Evolutionary conservation across 2,329 filamentous ascomycete species (phyloP).

Genomic region (Cladosporium phlei): DNA sequence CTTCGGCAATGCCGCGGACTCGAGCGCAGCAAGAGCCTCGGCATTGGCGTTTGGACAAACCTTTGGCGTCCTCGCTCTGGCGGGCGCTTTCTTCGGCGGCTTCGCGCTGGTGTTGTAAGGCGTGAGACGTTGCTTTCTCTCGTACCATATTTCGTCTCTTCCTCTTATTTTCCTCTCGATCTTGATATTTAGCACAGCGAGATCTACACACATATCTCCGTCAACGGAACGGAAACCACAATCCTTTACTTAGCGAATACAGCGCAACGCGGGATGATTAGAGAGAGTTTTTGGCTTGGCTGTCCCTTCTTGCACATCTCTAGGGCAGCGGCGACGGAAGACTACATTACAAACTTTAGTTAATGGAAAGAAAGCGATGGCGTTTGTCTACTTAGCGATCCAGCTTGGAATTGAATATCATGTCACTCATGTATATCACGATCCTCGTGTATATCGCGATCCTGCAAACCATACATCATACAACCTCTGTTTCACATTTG

Average conservation of each 20-base stretch:
- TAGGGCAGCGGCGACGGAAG: neutral
- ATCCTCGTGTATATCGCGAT: neutral
- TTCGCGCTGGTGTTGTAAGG: slow-evolving; percentile 44
- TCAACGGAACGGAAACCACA: slow-evolving; percentile 6
- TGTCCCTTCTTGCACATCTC: slow-evolving; percentile 1
- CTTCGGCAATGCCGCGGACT: slow-evolving; percentile 13
- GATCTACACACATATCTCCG: slow-evolving; percentile 2
- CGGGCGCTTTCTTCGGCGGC: slow-evolving; percentile 53
- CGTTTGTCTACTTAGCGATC: slow-evolving; percentile 1
- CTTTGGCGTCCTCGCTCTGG: slow-evolving; percentile 53
- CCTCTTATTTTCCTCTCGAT: neutral
- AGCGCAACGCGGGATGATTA: slow-evolving; percentile 2
- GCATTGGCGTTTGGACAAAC: slow-evolving; percentile 50
- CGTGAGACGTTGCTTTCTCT: neutral
- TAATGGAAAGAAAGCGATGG: too few species aligned
- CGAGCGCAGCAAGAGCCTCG: slow-evolving; percentile 30
- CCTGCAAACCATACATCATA: neutral
- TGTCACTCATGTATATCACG: too few species aligned
- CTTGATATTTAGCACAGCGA: neutral
- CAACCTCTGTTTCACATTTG: too few species aligned
- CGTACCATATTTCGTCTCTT: neutral
- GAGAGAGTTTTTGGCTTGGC: too few species aligned
- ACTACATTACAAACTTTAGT: too few species aligned
- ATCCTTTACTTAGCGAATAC: slow-evolving; percentile 11
- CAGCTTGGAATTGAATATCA: too few species aligned